Percentiles rank a stretch among this genome's conserved stretches.
These are phyloP conservation scores for Auricularia auricula-judae DNA, from an alignment of 768 basidiomycete genomes.

Conservation along the genomic window DNA sequence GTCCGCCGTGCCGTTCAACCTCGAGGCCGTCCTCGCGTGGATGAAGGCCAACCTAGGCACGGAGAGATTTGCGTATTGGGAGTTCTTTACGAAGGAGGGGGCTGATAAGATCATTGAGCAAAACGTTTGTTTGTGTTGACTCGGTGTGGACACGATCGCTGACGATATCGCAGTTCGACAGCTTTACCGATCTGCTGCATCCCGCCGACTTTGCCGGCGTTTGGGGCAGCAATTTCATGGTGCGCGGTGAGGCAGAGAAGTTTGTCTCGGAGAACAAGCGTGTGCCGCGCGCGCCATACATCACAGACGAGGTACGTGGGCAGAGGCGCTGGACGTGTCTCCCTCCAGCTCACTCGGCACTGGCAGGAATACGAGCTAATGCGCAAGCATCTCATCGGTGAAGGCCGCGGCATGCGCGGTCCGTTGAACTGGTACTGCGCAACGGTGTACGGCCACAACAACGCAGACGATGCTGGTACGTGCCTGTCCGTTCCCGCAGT, in stretches of 20 bases:
- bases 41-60: constrained; percentile 19
- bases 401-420: neutral
- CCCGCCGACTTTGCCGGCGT: neutral
- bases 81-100: constrained; percentile 25
- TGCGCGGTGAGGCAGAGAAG: neutral
- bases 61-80: constrained; percentile 28
- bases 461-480: neutral
- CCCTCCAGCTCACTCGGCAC: neutral
- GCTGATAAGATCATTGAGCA: constrained; percentile 25
- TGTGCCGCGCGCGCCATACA: neutral
- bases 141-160: too few relatives aligned
- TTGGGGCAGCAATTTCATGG: neutral
- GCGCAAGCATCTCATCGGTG: neutral
- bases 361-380: neutral
- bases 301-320: neutral
- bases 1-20: constrained; percentile 8
- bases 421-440: neutral
- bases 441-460: neutral
- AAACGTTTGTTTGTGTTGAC: constrained; percentile 18
- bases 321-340: neutral
- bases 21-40: constrained; percentile 15
- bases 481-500: neutral
- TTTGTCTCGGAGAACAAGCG: neutral
- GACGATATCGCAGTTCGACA: too few relatives aligned
- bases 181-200: neutral